Evolutionary conservation across 306 rosid species (phyloP).

Genomic region (Vigna angularis): DNA sequence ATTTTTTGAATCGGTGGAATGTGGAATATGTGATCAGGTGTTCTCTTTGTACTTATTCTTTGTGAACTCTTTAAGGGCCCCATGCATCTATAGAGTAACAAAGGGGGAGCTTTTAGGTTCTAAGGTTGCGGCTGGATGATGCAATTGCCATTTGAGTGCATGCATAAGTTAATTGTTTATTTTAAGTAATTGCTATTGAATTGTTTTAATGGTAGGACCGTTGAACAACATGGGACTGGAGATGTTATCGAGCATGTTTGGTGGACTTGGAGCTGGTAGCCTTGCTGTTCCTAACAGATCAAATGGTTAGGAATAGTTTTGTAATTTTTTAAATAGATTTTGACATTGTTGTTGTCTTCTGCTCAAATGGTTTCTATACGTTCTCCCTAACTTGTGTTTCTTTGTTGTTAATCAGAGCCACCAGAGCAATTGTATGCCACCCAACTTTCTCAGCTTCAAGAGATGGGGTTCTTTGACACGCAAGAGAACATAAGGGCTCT

Average conservation of each 20-base stretch:
- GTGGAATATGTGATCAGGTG: background rate
- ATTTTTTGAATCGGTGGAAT: conserved; percentile 18
- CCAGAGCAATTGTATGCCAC: conserved; percentile 88
- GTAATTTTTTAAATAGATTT: conserved; percentile 26
- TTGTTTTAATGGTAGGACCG: conserved; percentile 50
- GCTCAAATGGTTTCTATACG: conserved; percentile 20
- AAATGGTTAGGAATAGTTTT: conserved; percentile 60
- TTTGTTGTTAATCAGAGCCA: conserved; percentile 59
- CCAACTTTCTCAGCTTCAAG: conserved; percentile 89
- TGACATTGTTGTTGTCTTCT: background rate
- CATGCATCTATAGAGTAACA: conserved; percentile 9
- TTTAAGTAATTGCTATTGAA: conserved; percentile 28
- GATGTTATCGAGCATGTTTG: conserved; percentile 83
- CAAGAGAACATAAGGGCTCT: conserved; percentile 92
- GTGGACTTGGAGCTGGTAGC: conserved; percentile 91
- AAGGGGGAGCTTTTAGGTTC: conserved; percentile 17
- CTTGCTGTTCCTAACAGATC: conserved; percentile 73
- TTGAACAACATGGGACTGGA: conserved; percentile 69
- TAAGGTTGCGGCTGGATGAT: conserved; percentile 32
- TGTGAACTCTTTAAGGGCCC: conserved; percentile 2
- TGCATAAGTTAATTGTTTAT: background rate
- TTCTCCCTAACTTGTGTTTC: conserved; percentile 18
- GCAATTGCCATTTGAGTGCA: conserved; percentile 32
- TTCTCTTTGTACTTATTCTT: conserved; percentile 23
- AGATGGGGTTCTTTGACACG: conserved; percentile 91